Base-by-base conservation (phyloP, 2,329 filamentous ascomycete genomes). In the Beauveria bassiana region DNA sequence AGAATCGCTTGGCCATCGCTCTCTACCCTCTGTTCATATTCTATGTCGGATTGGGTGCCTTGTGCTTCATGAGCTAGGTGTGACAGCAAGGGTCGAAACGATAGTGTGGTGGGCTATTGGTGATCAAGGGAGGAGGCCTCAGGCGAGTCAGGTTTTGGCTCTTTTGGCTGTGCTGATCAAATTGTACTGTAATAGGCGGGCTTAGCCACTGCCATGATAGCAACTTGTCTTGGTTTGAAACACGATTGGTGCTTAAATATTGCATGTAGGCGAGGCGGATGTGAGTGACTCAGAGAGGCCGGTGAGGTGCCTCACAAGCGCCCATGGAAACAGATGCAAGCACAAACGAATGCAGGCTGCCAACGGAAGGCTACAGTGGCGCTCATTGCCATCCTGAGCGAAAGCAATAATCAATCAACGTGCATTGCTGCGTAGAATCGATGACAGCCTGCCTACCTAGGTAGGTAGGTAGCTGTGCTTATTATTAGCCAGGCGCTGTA, bases 1-100 rank as follows among this genome's bases (percentile, higher is more conserved):
- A 93, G 78, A 97, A 98, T 76, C 83, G 95, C 55, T 93, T 98
- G 53, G 91, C 88, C 26, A 87, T 99, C 70, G 95, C 95, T 20
- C 92, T 99, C 24, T 99, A 96, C 72, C 95, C 95, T 61, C 79
- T 99, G 59, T 89, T 97, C 72, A 89, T 98, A 54, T 99, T 98
- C 76, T 99, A 99, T 75, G 79, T 97, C 62, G 90, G 90, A 40
- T 80, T 99, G 67, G 93, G 93, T 59, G 97, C 92, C 73, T 83
- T 99, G 64, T 99, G 95, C 81, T 97, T 98, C 75, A 96, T 99
- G 73, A 97, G 92, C 78, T 96, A 85, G 73, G 47, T 38, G 53
- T 67, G 22, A 28, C 46, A n/a, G 38, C 24, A 16, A 9, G 12
- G 22, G 6, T 38, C 12, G 31, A 20, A 47, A 28, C 12, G 16